Base-by-base conservation (phyloP, 2,329 filamentous ascomycete species). In the Fragosphaeria purpurea region DNA sequence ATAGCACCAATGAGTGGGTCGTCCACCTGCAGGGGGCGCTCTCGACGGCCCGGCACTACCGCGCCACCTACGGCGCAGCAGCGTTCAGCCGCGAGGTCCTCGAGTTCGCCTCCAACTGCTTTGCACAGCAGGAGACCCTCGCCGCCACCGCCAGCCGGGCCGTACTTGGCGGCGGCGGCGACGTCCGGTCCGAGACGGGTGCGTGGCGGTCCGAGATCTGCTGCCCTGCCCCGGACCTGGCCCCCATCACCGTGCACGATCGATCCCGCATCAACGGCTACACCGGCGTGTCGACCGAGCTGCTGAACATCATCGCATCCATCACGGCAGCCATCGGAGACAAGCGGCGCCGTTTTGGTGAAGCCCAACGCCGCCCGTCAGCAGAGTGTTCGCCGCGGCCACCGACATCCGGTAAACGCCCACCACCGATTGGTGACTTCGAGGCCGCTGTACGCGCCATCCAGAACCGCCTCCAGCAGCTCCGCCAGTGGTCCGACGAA, bases 1-100 rank as follows among this genome's bases (percentile, higher is more conserved):
- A 50, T 43, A 50, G 48, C 44, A 50, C 48, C 6, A 40, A 32
- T 5, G 49, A 51, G 22, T 51, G 49, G 49, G 40, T 47, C 10
- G 30, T 51, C 7, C 49, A 47, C 40, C 13, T 51, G 31, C 10
- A 43, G 2, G 48, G 48, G 11, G 48, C 48, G 32, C 13, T 46
- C 6, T 50, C 48, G 6, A 32, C 32, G 1, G n/a, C 41, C 5
- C n/a, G 43, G 2, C 48, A 50, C 39, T 46, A 11, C 39, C 33
- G 38, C 4, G 6, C 7, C 12, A 13, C 45, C 30, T n/a, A 37
- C 8, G 48, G 48, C 8, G 44, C 41, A 6, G 11, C 4, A 2
- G 48, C 48, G n/a, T 50, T 50, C 13, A 50, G 48, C 33, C 43
- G 44, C 7, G 48, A 50, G 13, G 48, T 46, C 6, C 39, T 46